These are phyloP conservation scores for Ilyonectria robusta DNA, from an alignment of 2,329 filamentous ascomycete species.

Conservation along the genomic window DNA sequence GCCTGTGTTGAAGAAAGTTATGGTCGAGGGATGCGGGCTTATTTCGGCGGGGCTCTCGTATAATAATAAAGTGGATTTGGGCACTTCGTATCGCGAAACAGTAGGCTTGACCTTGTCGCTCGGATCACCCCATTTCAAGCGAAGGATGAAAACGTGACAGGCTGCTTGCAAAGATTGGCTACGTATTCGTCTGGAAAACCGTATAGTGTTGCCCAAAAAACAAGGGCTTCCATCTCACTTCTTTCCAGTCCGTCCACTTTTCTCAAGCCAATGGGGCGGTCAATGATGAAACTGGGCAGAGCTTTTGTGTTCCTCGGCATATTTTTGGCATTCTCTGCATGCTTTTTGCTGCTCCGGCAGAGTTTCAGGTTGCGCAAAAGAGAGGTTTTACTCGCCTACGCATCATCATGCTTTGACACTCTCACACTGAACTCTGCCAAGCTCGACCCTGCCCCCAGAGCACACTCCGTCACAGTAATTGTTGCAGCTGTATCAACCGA, in stretches of 20 bases:
- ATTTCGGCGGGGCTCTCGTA: constrained; percentile 16
- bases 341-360: neutral
- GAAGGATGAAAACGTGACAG: neutral
- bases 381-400: constrained; percentile 11
- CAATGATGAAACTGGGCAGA: constrained; percentile 6
- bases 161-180: neutral
- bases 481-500: constrained; percentile 20
- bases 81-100: neutral
- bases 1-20: neutral
- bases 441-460: constrained; percentile 1
- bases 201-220: neutral
- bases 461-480: neutral
- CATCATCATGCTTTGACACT: constrained; percentile 16
- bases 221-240: neutral
- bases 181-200: neutral
- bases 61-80: neutral
- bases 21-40: neutral
- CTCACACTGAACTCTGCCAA: constrained; percentile 3
- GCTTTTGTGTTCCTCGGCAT: constrained; percentile 3
- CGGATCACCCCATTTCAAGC: neutral
- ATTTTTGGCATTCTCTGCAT: constrained; percentile 1
- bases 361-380: neutral
- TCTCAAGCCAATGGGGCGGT: neutral
- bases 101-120: neutral
- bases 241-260: neutral